Evolutionary conservation across 2,329 filamentous ascomycete species (phyloP).

Genomic region (Xylariaceae sp.): DNA sequence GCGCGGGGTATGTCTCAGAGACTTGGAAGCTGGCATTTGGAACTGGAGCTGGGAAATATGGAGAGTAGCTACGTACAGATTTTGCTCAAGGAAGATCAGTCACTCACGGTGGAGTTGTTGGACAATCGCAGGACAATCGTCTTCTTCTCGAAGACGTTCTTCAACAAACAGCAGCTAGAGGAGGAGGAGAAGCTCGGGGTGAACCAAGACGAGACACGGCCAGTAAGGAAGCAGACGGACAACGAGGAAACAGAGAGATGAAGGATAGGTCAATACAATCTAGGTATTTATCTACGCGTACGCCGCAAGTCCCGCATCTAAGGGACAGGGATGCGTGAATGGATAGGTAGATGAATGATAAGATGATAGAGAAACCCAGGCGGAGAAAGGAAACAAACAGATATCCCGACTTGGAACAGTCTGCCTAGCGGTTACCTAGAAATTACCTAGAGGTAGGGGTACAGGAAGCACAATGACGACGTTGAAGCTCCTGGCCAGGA

Average conservation of each 20-base stretch:
- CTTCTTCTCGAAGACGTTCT: not conserved
- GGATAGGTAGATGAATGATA: not conserved
- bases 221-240: not conserved
- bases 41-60: conserved; percentile 13
- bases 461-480: conserved; percentile 31
- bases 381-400: not conserved
- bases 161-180: not conserved
- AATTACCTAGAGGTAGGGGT: too few relatives aligned
- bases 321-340: not conserved
- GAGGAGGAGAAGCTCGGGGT: not conserved
- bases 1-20: conserved; percentile 17
- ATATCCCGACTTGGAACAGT: not conserved
- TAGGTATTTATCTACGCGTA: conserved; percentile 18
- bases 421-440: too few relatives aligned
- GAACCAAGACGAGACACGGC: not conserved
- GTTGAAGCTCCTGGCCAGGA: conserved; percentile 15
- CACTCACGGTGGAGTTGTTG: conserved; percentile 10
- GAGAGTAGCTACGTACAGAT: conserved; percentile 18
- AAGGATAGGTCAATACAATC: not conserved
- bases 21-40: conserved; percentile 8
- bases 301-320: not conserved
- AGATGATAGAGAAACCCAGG: not conserved
- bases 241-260: not conserved
- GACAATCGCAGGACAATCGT: not conserved
- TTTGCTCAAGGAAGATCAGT: conserved; percentile 10